Percentiles rank a stretch among this genome's conserved stretches.
phyloP scores from a whole-genome alignment of 495 filamentous ascomycete genomes.

The Bryoglossum gracile region DNA sequence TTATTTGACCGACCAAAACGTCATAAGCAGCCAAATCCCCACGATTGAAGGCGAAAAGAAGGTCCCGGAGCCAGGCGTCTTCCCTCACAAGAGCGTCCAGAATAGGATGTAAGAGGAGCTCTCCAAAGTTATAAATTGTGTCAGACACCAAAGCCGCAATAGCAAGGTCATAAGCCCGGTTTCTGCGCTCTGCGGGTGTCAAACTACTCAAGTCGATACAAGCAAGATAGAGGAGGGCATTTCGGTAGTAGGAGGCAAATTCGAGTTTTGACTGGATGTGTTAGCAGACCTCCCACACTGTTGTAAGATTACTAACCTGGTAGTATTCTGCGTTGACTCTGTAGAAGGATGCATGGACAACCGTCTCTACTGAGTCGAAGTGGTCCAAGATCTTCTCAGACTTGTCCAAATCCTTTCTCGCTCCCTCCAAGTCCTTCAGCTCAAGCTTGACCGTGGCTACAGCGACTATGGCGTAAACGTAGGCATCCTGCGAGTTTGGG shows the following conservation, averaged over 20 bases:
- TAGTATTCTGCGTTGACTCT: constrained; percentile 91
- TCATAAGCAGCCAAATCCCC: constrained; percentile 87
- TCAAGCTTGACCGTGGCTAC: constrained; percentile 84
- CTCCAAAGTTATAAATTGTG: constrained; percentile 98
- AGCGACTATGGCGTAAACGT: constrained; percentile 85
- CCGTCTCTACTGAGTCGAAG: constrained; percentile 92
- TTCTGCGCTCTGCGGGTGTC: constrained; percentile 59
- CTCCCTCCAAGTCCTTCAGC: constrained; percentile 63
- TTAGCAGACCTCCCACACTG: constrained; percentile 13
- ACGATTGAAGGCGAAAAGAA: constrained; percentile 95
- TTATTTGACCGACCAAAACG: constrained; percentile 67
- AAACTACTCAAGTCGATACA: constrained; percentile 82
- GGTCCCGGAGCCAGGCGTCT: constrained; percentile 75
- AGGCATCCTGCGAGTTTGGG: constrained; percentile 89
- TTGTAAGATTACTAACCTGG: constrained; percentile 43
- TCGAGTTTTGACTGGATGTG: constrained; percentile 61
- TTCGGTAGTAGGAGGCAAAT: constrained; percentile 93
- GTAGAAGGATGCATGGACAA: constrained; percentile 97
- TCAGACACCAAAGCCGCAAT: constrained; percentile 90
- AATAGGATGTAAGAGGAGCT: constrained; percentile 95
- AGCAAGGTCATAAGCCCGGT: constrained; percentile 83
- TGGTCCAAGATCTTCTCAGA: constrained; percentile 81
- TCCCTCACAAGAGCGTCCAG: constrained; percentile 64
- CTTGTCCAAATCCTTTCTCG: constrained; percentile 76
- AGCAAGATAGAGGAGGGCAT: constrained; percentile 94